Evolutionary conservation across 805 yeast genomes (phyloP).

Genomic region (Yarrowia divulgata): DNA sequence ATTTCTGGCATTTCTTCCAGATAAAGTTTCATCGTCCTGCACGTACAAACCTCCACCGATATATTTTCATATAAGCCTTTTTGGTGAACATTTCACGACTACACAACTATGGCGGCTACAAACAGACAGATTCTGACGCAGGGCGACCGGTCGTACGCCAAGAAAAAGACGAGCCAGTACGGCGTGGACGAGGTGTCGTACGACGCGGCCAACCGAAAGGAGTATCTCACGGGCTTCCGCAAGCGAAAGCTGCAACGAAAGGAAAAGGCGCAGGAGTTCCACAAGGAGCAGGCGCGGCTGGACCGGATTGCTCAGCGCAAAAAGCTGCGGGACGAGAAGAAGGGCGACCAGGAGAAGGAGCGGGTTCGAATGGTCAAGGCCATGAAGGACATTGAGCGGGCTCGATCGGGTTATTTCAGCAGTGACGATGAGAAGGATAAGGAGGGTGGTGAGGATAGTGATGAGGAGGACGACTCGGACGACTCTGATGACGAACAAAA

Average conservation of each 20-base stretch:
- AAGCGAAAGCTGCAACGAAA: conserved; percentile 89
- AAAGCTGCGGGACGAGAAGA: conserved; percentile 71
- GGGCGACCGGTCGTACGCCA: conserved; percentile 79
- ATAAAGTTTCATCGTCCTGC: conserved; percentile 1
- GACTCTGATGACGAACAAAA: conserved; percentile 14
- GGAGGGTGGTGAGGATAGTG: conserved; percentile 40
- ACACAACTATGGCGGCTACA: conserved; percentile 3
- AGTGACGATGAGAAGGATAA: conserved; percentile 46
- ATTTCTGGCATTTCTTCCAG: not conserved
- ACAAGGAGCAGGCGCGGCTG: conserved; percentile 77
- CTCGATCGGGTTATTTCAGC: conserved; percentile 39
- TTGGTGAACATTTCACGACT: not conserved
- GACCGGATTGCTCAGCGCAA: conserved; percentile 79
- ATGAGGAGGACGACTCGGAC: conserved; percentile 46
- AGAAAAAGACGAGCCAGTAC: conserved; percentile 64
- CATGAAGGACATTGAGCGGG: conserved; percentile 51
- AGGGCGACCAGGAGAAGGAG: conserved; percentile 68
- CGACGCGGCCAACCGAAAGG: conserved; percentile 77
- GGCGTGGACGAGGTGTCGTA: conserved; percentile 85
- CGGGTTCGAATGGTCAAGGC: conserved; percentile 62
- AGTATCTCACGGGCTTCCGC: conserved; percentile 93
- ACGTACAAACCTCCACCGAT: conserved; percentile 3
- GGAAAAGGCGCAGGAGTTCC: conserved; percentile 79
- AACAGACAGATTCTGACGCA: conserved; percentile 87
- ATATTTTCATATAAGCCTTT: conserved; percentile 15